Percentiles rank a stretch among this genome's conserved stretches.
phyloP scores from a whole-genome alignment of 2,329 filamentous ascomycete species.

The Scolecobasidium constrictum region DNA sequence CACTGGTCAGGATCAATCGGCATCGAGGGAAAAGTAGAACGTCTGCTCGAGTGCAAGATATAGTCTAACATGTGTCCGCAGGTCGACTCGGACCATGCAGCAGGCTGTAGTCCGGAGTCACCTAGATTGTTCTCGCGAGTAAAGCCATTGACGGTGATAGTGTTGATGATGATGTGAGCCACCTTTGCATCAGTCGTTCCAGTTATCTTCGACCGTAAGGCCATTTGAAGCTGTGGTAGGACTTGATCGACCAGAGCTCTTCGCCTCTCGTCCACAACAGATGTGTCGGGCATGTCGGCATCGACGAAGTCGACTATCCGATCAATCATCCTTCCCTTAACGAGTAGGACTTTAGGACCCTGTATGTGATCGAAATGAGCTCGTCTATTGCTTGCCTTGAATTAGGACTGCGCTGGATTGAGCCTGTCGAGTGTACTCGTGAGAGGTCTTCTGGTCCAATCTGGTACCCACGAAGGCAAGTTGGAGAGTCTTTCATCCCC shows the following conservation, averaged over 20 bases:
- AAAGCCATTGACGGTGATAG: background rate
- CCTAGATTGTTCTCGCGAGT: background rate
- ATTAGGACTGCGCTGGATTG: background rate
- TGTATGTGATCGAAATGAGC: background rate
- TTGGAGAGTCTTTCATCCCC: too few relatives aligned
- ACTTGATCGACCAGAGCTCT: too few relatives aligned
- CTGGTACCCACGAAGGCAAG: background rate
- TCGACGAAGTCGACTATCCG: background rate
- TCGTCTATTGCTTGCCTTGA: background rate
- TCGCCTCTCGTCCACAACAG: too few relatives aligned
- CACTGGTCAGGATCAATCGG: background rate
- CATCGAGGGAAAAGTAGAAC: background rate
- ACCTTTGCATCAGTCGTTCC: background rate
- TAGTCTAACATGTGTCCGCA: background rate
- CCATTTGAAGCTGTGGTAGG: background rate
- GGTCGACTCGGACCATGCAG: background rate
- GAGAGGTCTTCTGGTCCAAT: background rate
- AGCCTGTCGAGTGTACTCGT: background rate
- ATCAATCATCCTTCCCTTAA: background rate
- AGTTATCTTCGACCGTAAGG: background rate
- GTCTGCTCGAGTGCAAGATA: background rate
- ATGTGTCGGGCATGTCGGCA: background rate
- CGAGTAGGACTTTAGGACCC: background rate
- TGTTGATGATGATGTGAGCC: background rate
- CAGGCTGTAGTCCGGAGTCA: background rate